A percentile compares a stretch with the other conserved stretches of the same genome.
Conservation (phyloP, 495 filamentous ascomycete genomes). For the Aspergillus leporis region DNA sequence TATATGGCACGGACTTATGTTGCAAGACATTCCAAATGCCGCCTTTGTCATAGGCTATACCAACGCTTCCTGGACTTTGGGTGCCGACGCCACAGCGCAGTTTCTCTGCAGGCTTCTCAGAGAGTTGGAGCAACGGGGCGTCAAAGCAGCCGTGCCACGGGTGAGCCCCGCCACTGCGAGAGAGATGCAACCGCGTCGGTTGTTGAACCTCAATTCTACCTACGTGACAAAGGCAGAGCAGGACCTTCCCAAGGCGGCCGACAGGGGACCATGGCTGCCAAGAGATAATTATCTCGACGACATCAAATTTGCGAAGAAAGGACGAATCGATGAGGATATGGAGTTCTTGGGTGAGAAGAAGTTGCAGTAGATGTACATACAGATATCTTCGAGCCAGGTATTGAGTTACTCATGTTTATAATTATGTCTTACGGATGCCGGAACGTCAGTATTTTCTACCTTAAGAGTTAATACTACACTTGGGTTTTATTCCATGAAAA, state of each 20-base stretch:
- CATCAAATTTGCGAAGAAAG: slow-evolving; percentile 48
- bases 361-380: slow-evolving; percentile 14
- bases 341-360: slow-evolving; percentile 36
- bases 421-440: not conserved
- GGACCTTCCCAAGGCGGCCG: slow-evolving; percentile 44
- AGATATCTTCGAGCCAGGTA: not conserved
- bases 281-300: slow-evolving; percentile 56
- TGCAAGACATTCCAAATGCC: slow-evolving; percentile 60
- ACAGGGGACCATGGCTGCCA: slow-evolving; percentile 55
- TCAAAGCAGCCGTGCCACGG: slow-evolving; percentile 39
- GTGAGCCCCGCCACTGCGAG: slow-evolving; percentile 33
- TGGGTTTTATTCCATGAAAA: not conserved
- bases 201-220: slow-evolving; percentile 51
- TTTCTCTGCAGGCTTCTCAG: slow-evolving; percentile 47
- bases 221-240: slow-evolving; percentile 46
- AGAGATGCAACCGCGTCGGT: slow-evolving; percentile 31
- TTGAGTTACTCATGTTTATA: slow-evolving; percentile 9
- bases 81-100: slow-evolving; percentile 54
- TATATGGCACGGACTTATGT: slow-evolving; percentile 61
- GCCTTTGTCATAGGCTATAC: slow-evolving; percentile 58
- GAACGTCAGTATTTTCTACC: not conserved
- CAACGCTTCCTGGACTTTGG: slow-evolving; percentile 61
- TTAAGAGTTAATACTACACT: not conserved
- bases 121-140: slow-evolving; percentile 39
- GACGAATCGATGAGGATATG: slow-evolving; percentile 41